Base-by-base conservation (phyloP, 1,139 yeast species). In the Wickerhamiella pararugosa region DNA sequence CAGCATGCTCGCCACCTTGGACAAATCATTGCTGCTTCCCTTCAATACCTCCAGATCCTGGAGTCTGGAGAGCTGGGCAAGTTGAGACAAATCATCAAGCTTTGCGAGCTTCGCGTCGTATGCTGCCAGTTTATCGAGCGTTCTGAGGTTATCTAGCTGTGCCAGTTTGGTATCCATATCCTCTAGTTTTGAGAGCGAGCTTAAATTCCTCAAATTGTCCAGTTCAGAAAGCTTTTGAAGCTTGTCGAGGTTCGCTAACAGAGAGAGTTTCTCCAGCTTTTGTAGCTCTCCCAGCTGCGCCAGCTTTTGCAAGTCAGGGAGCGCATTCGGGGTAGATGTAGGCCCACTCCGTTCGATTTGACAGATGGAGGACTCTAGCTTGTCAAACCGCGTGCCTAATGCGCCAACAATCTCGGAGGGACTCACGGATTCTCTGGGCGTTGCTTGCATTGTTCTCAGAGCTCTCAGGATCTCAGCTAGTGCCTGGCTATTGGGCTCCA, bases 91-190 rank as follows among this genome's bases (percentile, higher is more conserved):
- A 7, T 9, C 7, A 7, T 36, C 32, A n/a, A 36, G 27, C 34
- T 30, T 21, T 4, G 29, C 36, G 5, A 38, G 41, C 6, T 32
- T 38, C 6, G 26, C 21, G 21, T 15, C 21, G 21, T 15, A 15
- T 15, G 21, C 21, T 15, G 21, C 21, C 21, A 43, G 43, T 10
- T 36, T 21, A 6, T 36, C 37, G 6, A 42, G 43, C 25, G 28
- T 9, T 8, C n/a, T 8, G 21, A 42, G 32, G 8, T 25, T 6
- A 7, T 32, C 43, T 7, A 43, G 37, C 34, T 40, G 25, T 4
- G 33, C 26, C 26, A 36, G 39, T 8, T 11, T 6, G 21, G 21
- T 15, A 6, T 31, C 21, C 21, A 36, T n/a, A 28, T 30, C 9
- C 5, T 36, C 36, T 4, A 38, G 41, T 9, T 32, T 38, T 3